Evolutionary conservation across 2,329 filamentous ascomycete genomes (phyloP), one percentile per base, ranked within the genome.

Genomic region (Chalaropsis thielavioides): DNA sequence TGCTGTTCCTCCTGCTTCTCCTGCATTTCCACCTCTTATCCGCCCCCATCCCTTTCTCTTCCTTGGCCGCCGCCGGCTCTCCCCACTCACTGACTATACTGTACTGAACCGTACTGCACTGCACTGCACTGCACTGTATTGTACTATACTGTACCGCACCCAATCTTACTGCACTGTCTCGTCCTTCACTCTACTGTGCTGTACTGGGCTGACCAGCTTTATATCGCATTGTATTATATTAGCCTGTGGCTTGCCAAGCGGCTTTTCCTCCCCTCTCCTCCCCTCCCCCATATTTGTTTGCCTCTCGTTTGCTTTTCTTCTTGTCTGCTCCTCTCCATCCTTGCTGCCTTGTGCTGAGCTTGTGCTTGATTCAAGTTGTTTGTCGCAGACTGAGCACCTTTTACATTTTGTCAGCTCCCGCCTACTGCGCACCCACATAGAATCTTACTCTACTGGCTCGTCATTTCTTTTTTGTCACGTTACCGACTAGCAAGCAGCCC

Each of bases 211-310:
- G 46, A 51, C 46, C 24, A 51, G 46, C 46, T 27, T 51, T 19
- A 51, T 27, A 51, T 27, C 19, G 46, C 7, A 15, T 15, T 6
- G n/a, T n/a, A n/a, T n/a, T 11, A 19, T 58, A 19, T 38, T 58
- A 27, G 19, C 7, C 27, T 15, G 51, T 58, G 51, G 51, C 51
- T 58, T 65, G 69, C 70, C 68, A 71, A 71, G 70, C 64, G 69
- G 70, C 68, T 70, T 70, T 19, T 27, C 22, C 24, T 27, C 49
- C 54, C 44, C 46, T 4, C n/a, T 15, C 17, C 11, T 15, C 40
- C 15, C 27, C 22, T 8, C 10, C 43, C 11, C 7, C 17, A 22
- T n/a, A 15, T 64, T 40, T 31, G 17, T 49, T 40, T 59, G 49
- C 41, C 24, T 40, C 15, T 2, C 31, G 22, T 62, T 65, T 49